Conservation (phyloP, 768 basidiomycete genomes). For the Phaffia australis region DNA sequence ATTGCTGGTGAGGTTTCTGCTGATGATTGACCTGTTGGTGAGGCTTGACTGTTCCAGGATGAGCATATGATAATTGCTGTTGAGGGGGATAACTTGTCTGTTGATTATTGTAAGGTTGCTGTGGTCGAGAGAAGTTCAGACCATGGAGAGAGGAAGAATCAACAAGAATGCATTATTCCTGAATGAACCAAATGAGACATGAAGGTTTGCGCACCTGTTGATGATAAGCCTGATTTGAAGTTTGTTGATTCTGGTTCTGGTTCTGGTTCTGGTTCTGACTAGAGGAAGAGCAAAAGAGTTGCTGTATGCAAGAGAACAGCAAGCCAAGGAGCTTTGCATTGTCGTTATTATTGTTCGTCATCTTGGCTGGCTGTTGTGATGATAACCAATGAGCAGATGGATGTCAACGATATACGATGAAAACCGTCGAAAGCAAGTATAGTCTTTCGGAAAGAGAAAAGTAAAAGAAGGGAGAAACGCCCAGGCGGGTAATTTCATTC, state of each 20-base stretch:
- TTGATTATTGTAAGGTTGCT: conserved; percentile 5
- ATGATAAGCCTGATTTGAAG: neutral
- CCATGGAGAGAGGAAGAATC: neutral
- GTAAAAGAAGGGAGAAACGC: no score
- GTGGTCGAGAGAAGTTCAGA: conserved; percentile 11
- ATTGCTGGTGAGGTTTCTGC: neutral
- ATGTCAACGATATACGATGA: neutral
- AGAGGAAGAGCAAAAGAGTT: conserved; percentile 7
- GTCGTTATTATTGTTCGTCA: neutral
- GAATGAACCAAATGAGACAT: neutral
- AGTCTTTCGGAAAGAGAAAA: no score
- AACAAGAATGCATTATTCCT: neutral
- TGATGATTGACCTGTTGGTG: conserved; percentile 10
- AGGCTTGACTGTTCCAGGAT: neutral
- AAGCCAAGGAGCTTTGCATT: neutral
- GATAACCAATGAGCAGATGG: neutral
- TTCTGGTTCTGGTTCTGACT: no score
- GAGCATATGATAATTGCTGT: conserved; percentile 12
- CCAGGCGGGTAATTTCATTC: no score
- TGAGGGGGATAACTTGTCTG: neutral
- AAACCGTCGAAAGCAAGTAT: no score
- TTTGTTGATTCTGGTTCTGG: neutral
- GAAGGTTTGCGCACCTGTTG: neutral
- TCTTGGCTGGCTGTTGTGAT: neutral
- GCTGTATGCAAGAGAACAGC: conserved; percentile 7